Evolutionary conservation across 2,329 filamentous ascomycete genomes (phyloP), one percentile per base, ranked within the genome.

Genomic region (Botrytis porri): DNA sequence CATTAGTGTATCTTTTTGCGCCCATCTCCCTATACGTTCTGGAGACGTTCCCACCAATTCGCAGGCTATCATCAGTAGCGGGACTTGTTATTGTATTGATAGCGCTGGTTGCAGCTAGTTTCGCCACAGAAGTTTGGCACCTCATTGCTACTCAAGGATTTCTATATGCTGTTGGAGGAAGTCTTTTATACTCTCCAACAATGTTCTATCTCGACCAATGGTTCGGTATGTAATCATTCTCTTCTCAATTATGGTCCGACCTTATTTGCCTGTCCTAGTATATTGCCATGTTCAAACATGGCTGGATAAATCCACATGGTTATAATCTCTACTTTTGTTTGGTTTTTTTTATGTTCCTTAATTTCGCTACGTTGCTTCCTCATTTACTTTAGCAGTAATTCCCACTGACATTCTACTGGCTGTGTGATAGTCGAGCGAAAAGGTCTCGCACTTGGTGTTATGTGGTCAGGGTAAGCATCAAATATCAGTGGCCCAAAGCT

Each of bases 381-480:
- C 7, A 35, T 25, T 37, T 37, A 51, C 43, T 35, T 3, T 5
- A 32, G 18, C 22, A 16, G 4, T n/a, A 3, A 7, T 41, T 5
- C 16, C 9, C 41, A 39, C n/a, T 25, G 16, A 12, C n/a, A 18
- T 32, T 41, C 18, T 10, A 69, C 10, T 69, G 41, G 16, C 37
- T 41, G 18, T 32, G n/a, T 57, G 48, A 10, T 48, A 71, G 80
- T 84, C 7, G 76, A 79, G 37, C 81, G 82, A 57, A 85, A 85
- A 41, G 85, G 85, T 0, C 77, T 86, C 41, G 85, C 85, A 0
- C 84, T 84, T 59, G 86, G 87, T 0, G 82, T 87, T 32, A 84
- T 87, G 78, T 86, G 82, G 81, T 82, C 76, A 22, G 77, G 78
- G 71, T 73, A 61, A 41, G 65, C n/a, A 61, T 70, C 16, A 3